These are phyloP conservation scores for Paramecium biaurelia DNA, from an alignment of 73 alveolate genomes.

Conservation along the genomic window DNA sequence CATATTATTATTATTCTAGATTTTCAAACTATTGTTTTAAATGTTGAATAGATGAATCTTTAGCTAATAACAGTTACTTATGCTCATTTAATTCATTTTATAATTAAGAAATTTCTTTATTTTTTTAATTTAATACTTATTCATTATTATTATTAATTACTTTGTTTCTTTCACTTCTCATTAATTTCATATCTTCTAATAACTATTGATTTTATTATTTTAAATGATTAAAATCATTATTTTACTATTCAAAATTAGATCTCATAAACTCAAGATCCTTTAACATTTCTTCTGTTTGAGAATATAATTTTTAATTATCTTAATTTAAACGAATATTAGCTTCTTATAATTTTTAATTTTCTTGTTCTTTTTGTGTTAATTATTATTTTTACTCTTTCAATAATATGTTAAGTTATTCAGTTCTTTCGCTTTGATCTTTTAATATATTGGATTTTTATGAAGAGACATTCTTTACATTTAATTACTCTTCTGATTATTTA, in stretches of 20 bases:
- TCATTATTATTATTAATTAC: background rate
- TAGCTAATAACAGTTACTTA: background rate
- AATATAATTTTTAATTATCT: conserved; percentile 37
- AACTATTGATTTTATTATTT: background rate
- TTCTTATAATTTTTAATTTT: background rate
- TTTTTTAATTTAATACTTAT: background rate
- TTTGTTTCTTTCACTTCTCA: background rate
- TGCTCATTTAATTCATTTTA: background rate
- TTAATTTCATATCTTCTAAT: background rate
- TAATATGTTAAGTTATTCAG: background rate
- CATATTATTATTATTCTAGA: background rate
- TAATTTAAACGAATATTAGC: background rate
- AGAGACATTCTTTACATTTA: background rate
- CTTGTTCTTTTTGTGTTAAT: background rate
- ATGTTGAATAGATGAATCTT: background rate
- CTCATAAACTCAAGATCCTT: conserved; percentile 12
- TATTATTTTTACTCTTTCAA: background rate
- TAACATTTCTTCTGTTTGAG: conserved; percentile 16
- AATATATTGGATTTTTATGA: background rate
- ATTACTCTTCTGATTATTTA: background rate
- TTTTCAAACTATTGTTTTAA: background rate
- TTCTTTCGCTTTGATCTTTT: background rate
- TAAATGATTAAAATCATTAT: background rate
- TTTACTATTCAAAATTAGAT: background rate
- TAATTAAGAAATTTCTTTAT: background rate